Base-by-base conservation (phyloP, 2,329 filamentous ascomycete species). In the Ophiocordyceps robertsii region DNA sequence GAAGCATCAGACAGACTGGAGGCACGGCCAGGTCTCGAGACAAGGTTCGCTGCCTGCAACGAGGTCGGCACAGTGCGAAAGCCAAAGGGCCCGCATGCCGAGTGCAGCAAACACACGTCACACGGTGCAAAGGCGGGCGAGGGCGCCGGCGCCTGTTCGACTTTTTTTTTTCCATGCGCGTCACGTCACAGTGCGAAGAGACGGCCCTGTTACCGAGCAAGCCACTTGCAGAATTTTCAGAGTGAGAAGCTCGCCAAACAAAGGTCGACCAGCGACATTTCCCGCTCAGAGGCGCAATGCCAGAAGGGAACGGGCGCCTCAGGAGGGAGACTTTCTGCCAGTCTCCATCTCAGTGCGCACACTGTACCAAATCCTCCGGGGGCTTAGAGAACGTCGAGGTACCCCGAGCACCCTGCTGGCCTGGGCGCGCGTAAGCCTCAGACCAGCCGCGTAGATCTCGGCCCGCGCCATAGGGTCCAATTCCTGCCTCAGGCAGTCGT, bases 361-460 rank as follows among this genome's bases (percentile, higher is more conserved):
- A 36, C 33, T 36, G 33, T 36, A 36, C 6, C 14, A 16, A 36
- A 33, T 36, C 33, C 7, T 36, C 33, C n/a, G 14, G 33, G 33
- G n/a, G 33, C 9, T 4, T 36, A 4, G 36, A 19, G 38, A n/a
- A 24, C 39, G 14, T 39, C 11, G 9, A 9, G 38, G 38, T 29
- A 39, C 27, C 11, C 1, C 14, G 4, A 29, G n/a, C 39, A 31
- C 30, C 17, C 14, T 39, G 31, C 29, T 37, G 30, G 36, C 14
- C 31, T 10, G 13, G 3, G 32, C 41, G 16, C 31, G 52, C 52
- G 54, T 55, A 56, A 37, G 47, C 44, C 38, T 54, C 47, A 53
- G 51, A 42, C 52, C 47, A 52, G 43, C 12, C 38, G 48, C 54
- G 55, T 56, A 57, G 36, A 44, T 56, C 42, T 51, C 35, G 38